Base-by-base conservation (phyloP, 257 asterid genomes). In the Linderniella brevidens region DNA sequence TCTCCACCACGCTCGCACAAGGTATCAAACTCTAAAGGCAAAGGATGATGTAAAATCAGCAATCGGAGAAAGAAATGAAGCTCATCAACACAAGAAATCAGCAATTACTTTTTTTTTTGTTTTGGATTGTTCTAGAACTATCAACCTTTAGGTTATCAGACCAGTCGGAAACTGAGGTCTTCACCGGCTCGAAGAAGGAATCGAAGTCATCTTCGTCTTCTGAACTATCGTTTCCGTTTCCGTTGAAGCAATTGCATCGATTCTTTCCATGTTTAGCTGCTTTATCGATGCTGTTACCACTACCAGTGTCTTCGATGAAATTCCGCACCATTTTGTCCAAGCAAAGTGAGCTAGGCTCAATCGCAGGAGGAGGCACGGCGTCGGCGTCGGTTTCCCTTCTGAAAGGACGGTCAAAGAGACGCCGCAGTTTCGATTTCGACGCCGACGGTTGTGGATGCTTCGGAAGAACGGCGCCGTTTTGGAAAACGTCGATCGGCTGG, bases 311-410 rank as follows among this genome's bases (percentile, higher is more conserved):
- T 53, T 86, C 97, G 12, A 86, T 75, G 63, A 82, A 86, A 58
- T 58, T 79, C 70, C 59, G 88, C 18, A 86, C 97, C 97, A 86
- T 82, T 56, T 79, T 79, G 32, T 72, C 88, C n/a, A 86, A 50
- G 40, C 92, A 77, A n/a, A 86, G 76, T 1, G 97, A 79, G 71
- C 92, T 82, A 20, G 93, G 93, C 76, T 86, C 95, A 13, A 83
- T 73, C 59, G 66, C 58, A 19, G 43, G 62, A 5, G 38, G 42
- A 43, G 53, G 57, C 8, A 32, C 42, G 39, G 53, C 60, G 5
- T 61, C 67, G 11, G 56, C 71, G 43, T 72, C 75, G 56, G 67
- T 67, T 8, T 61, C 77, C 12, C 69, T 80, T 45, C 70, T 78
- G 57, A 87, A 80, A 13, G 94, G 97, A 6, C 93, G 86, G 73